Evolutionary conservation across 225 moss, liverwort and hornwort genomes (phyloP).

Genomic region (Neckera pumila): DNA sequence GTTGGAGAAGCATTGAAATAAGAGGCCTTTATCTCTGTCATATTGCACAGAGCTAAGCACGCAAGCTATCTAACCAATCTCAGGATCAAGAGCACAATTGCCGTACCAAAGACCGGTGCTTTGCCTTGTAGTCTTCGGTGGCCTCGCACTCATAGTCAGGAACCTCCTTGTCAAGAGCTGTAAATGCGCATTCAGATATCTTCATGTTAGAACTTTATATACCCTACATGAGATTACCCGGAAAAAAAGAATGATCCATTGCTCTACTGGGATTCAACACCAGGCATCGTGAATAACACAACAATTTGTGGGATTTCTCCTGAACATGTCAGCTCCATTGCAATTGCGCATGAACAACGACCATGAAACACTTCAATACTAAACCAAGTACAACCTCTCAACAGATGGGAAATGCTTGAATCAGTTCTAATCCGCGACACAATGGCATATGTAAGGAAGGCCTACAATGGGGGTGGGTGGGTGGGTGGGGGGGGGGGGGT

Average conservation of each 20-base stretch:
- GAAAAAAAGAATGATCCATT: not conserved
- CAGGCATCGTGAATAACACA: not conserved
- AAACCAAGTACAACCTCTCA: not conserved
- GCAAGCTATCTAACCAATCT: not conserved
- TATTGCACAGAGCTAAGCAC: not conserved
- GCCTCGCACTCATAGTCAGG: conserved; percentile 71
- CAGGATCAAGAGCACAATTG: not conserved
- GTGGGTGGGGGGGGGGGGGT: no score
- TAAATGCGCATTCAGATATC: not conserved
- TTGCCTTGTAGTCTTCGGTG: conserved; percentile 61
- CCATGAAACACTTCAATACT: not conserved
- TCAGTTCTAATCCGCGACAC: not conserved
- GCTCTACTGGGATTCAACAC: not conserved
- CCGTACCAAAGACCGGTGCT: conserved; percentile 55
- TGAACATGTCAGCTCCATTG: no score
- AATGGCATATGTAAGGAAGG: not conserved
- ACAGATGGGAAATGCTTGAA: not conserved
- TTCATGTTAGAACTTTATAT: not conserved
- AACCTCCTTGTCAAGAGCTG: conserved; percentile 71
- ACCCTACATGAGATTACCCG: not conserved
- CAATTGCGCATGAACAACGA: no score
- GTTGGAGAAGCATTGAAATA: not conserved
- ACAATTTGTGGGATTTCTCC: not conserved
- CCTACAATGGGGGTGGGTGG: no score
- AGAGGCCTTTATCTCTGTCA: not conserved